phyloP scores from a whole-genome alignment of 140 eudicot species.

The Ambrosia hybrid region DNA sequence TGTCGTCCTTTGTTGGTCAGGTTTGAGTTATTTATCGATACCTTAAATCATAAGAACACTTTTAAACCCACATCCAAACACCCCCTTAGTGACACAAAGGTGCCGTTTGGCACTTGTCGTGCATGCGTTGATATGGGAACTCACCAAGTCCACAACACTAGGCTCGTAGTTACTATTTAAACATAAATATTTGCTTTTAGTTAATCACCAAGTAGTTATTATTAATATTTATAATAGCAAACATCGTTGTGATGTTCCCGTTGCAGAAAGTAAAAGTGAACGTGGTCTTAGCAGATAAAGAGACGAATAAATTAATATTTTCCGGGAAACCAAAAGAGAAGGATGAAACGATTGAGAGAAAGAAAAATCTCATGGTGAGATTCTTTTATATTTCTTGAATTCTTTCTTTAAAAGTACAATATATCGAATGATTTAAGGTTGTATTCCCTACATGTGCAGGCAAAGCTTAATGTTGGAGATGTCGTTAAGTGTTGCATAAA shows the following conservation, averaged over 20 bases:
- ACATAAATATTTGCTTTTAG: not conserved
- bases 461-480: constrained; percentile 77
- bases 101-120: no score
- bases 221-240: constrained; percentile 7
- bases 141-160: no score
- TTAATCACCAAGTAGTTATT: not conserved
- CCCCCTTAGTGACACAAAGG: not conserved
- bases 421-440: constrained; percentile 2
- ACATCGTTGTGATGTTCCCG: not conserved
- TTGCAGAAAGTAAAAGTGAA: constrained; percentile 72
- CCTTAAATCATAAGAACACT: not conserved
- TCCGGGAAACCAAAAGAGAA: constrained; percentile 77
- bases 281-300: constrained; percentile 74
- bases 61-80: not conserved
- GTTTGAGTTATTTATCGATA: constrained; percentile 40
- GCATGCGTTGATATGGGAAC: no score
- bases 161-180: no score
- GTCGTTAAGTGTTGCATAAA: constrained; percentile 78
- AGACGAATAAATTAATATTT: constrained; percentile 69
- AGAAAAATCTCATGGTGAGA: constrained; percentile 80
- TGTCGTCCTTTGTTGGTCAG: constrained; percentile 92
- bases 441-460: constrained; percentile 46
- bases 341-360: constrained; percentile 70
- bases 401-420: constrained; percentile 1
- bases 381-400: not conserved